Base-by-base conservation (phyloP, 2,329 filamentous ascomycete species). In the Pestalotiopsis sp. region DNA sequence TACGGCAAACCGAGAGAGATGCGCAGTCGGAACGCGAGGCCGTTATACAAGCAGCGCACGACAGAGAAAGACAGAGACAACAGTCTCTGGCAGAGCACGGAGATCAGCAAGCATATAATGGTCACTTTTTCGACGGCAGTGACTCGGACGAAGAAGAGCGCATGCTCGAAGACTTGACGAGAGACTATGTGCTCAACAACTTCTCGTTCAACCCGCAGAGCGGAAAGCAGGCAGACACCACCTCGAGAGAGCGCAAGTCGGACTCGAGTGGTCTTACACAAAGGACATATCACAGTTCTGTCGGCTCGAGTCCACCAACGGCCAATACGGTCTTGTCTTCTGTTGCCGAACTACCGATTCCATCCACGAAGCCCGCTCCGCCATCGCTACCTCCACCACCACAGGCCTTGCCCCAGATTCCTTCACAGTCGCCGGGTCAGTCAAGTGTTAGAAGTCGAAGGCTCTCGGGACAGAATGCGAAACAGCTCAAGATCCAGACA, bases 401-500 rank as follows among this genome's bases (percentile, higher is more conserved):
- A 6, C 81, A 83, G 59, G 82, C 83, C 13, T 75, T 85, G 49
- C 84, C 83, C 1, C 82, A 84, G 64, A 74, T 84, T 3, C 86
- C 76, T 7, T 72, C 77, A 12, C 79, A 79, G 41, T 76, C 72
- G 12, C 77, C 79, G 13, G 76, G 74, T 4, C 75, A 83, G 2
- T 76, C 79, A 0, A 77, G 90, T 56, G 92, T 97, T 65, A 88
- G 93, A 66, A 93, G 87, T 73, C 88, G 95, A 70, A 88, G 95
- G 70, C 82, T 97, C 39, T 97, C 95, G 3, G 93, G 92, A 7
- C 91, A 93, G 74, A 93, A 93, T 74, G 83, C 88, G 14, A 95
- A 93, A 77, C 92, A 95, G 75, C 84, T 98, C 64, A 97, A 94
- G 81, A 98, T 98, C 68, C 93, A 98, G 79, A 98, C 94, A 0